phyloP scores from a whole-genome alignment of 2,329 filamentous ascomycete genomes.

The Penicillium polonicum region DNA sequence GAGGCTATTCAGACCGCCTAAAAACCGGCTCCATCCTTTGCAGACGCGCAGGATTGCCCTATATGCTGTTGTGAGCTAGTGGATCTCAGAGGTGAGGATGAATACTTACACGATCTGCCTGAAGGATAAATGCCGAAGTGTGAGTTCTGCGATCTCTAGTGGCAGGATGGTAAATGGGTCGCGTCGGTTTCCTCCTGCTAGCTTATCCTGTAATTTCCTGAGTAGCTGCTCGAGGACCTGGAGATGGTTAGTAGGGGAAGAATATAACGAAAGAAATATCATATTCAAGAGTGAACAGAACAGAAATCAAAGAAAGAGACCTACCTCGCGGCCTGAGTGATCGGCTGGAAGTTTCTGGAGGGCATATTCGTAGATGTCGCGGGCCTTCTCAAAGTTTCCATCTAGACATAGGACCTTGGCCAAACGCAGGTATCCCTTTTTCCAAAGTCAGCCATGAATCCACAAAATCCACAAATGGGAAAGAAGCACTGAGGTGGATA shows the following conservation, averaged over 20 bases:
- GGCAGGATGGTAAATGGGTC: conserved; percentile 57
- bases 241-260: not conserved
- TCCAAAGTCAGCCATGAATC: not conserved
- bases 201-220: conserved; percentile 49
- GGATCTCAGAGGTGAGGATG: not conserved
- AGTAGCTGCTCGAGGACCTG: conserved; percentile 35
- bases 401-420: conserved; percentile 39
- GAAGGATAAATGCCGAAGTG: conserved; percentile 55
- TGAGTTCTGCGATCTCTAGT: conserved; percentile 53
- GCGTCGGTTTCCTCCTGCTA: conserved; percentile 38
- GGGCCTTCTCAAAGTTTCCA: conserved; percentile 51
- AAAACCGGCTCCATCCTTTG: conserved; percentile 54
- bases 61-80: conserved; percentile 1
- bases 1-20: conserved; percentile 47
- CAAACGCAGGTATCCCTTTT: conserved; percentile 5
- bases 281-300: not conserved
- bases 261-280: no score
- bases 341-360: conserved; percentile 50
- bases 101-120: conserved; percentile 47
- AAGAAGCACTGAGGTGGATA: not conserved
- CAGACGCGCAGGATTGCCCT: conserved; percentile 55
- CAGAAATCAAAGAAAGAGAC: not conserved
- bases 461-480: not conserved
- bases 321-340: conserved; percentile 32
- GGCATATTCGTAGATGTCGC: conserved; percentile 57